Evolutionary conservation across 2,329 filamentous ascomycete species (phyloP).

Genomic region (Fusarium sp.): DNA sequence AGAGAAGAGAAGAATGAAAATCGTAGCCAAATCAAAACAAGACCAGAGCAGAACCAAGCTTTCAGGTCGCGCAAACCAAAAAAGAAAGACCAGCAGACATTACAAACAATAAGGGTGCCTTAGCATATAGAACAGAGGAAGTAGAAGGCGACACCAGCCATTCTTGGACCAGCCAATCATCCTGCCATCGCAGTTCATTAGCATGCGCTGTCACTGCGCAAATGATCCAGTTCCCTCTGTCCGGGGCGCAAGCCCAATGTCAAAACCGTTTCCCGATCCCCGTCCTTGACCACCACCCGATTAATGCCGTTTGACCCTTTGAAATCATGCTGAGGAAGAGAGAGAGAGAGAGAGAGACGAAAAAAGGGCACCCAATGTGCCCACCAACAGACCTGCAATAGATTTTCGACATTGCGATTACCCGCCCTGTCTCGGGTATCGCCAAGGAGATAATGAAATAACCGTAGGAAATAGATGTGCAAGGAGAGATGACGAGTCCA

Average conservation of each 20-base stretch:
- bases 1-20: slow-evolving; percentile 39
- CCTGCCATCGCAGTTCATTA: slow-evolving; percentile 58
- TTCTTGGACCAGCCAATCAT: slow-evolving; percentile 65
- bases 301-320: slow-evolving; percentile 45
- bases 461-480: slow-evolving; percentile 43
- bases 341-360: slow-evolving; percentile 14
- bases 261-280: slow-evolving; percentile 45
- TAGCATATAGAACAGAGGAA: slow-evolving; percentile 54
- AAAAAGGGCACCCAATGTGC: slow-evolving; percentile 24
- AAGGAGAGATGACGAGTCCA: slow-evolving; percentile 42
- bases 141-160: slow-evolving; percentile 56
- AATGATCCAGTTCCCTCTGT: slow-evolving; percentile 47
- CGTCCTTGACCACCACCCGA: slow-evolving; percentile 40
- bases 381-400: slow-evolving; percentile 32
- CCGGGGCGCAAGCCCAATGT: slow-evolving; percentile 43
- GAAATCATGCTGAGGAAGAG: slow-evolving; percentile 36
- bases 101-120: slow-evolving; percentile 54
- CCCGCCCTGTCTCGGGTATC: slow-evolving; percentile 54
- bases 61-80: slow-evolving; percentile 19
- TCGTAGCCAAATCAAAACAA: slow-evolving; percentile 35
- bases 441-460: slow-evolving; percentile 47
- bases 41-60: slow-evolving; percentile 38
- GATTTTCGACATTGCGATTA: slow-evolving; percentile 42
- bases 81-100: slow-evolving; percentile 44
- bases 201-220: slow-evolving; percentile 52